Conservation (phyloP, 495 filamentous ascomycete genomes). For the Ramalina intermedia region DNA sequence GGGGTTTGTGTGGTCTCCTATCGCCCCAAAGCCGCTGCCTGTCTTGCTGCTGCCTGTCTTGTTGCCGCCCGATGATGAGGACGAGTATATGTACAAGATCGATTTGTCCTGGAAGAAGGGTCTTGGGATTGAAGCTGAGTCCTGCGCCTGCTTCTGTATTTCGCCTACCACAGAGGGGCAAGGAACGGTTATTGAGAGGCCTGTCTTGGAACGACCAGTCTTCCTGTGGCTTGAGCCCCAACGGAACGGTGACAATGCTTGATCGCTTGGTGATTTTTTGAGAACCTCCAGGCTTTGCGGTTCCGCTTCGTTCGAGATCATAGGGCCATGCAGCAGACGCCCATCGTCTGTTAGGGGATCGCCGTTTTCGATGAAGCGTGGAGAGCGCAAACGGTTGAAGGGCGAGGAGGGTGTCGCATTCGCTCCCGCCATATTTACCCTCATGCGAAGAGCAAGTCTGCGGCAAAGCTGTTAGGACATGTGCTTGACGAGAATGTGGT, state of each 20-base stretch:
- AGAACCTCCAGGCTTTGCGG: neutral
- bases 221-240: slow-evolving; percentile 6
- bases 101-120: neutral
- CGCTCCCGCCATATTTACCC: neutral
- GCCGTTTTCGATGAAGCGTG: slow-evolving; percentile 1
- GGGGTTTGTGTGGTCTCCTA: slow-evolving; percentile 5
- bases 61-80: slow-evolving; percentile 7
- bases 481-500: neutral
- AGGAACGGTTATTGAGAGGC: neutral
- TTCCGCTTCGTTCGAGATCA: neutral
- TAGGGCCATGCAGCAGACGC: slow-evolving; percentile 2
- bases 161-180: neutral
- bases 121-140: neutral
- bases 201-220: slow-evolving; percentile 6
- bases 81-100: neutral
- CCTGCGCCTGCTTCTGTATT: neutral
- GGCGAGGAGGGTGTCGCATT: neutral
- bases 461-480: slow-evolving; percentile 6
- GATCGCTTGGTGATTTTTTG: slow-evolving; percentile 9
- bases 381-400: neutral
- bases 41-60: slow-evolving; percentile 1
- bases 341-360: slow-evolving; percentile 7
- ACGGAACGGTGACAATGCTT: slow-evolving; percentile 3
- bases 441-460: slow-evolving; percentile 8
- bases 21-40: slow-evolving; percentile 7